Base-by-base conservation (phyloP, 2,329 filamentous ascomycete species). In the Xylaria sp. region DNA sequence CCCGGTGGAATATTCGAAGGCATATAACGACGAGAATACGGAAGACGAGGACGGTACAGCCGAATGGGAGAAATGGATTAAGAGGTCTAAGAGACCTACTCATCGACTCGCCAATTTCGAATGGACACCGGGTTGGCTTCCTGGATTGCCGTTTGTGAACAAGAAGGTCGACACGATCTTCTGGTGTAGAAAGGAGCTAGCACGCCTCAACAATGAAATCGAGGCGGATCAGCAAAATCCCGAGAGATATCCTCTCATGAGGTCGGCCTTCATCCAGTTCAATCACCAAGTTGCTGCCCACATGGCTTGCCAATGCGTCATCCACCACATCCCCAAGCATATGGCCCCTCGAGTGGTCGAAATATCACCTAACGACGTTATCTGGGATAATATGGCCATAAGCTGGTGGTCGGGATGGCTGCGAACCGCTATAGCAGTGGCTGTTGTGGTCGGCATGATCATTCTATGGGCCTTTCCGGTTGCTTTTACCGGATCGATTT, bases 331-430 rank as follows among this genome's bases (percentile, higher is more conserved):
- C 0, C 96, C 96, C 0, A 93, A 93, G 75, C 92, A 97, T 55
- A 99, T 99, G 96, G 88, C 93, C 0, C 96, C 96, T 0, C 89
- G 96, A 33, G 88, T 93, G 49, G 92, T 97, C n/a, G 96, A 99
- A 78, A 94, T 99, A 56, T 94, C 94, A 7, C 96, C 96, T 0
- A 91, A 91, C 52, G 94, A 98, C 78, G 94, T 99, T 9, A 87
- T 97, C 49, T 99, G 96, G 96, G 93, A 97, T 73, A 99, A 99
- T 78, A 95, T 99, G 91, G 94, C 94, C 0, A 92, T 98, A 75
- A 90, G 88, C 64, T 98, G 96, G 95, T 98, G 94, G 94, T 91
- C 95, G 71, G 88, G 91, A 66, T 97, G 95, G 86, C 76, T 94
- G 36, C 89, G 94, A 33, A 90, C 90, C 1, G 86, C 84, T 43